Base-by-base conservation (phyloP, 345 rosid species). In the Balakata baccata region DNA sequence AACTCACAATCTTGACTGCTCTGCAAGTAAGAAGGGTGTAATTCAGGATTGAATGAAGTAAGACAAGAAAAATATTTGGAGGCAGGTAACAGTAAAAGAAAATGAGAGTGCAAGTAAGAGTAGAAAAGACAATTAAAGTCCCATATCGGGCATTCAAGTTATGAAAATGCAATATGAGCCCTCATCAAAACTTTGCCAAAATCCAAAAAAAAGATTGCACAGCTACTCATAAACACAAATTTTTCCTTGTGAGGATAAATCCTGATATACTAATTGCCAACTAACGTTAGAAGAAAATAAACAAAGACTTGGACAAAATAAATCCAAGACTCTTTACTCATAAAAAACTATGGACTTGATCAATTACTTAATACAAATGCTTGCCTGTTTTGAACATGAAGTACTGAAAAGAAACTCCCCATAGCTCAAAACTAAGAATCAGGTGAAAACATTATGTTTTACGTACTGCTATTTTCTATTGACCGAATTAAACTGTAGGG, bases 381-480 rank as follows among this genome's bases (percentile, higher is more conserved):
- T 68, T 25, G 38, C 14, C n/a, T 29, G 11, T 50, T 16, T 9
- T 16, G 14, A 10, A 68, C 51, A 65, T 22, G 9, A 52, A 51
- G 10, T 22, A 12, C 0, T 25, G 70, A 66, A n/a, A 47, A 66
- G 41, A 29, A 49, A 16, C 13, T 50, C 60, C 58, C 57, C n/a
- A 16, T 5, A 7, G 38, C 2, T 68, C 46, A 68, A 51, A 68
- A 29, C 13, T 68, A 41, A 59, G 65, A 71, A 71, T 58, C 43
- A 52, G 53, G 34, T 71, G 43, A 45, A 56, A 51, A 9, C 14
- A 29, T 0, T 43, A 7, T 43, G 47, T 6, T 43, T 43, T 43
- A 0, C 13, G 34, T 29, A 1, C 34, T 29, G 34, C 1, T 6
- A 41, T 22, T 71, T 46, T 14, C n/a, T 3, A 17, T 9, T 68